These are phyloP conservation scores for Hordeum marinum DNA, from an alignment of 176 grass and related monocot genomes.

Conservation along the genomic window DNA sequence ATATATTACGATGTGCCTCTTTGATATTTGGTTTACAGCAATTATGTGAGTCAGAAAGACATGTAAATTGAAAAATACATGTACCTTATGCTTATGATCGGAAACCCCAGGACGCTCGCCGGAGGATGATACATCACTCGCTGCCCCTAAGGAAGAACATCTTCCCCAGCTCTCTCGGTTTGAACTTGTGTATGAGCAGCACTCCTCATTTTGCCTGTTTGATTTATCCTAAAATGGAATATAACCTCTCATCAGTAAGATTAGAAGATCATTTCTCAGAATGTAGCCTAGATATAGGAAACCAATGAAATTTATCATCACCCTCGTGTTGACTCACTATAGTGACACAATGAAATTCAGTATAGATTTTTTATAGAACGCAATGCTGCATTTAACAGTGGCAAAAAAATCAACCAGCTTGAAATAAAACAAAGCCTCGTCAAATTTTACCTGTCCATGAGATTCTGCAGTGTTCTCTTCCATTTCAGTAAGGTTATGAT, in stretches of 20 bases:
- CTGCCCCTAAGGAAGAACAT: slow-evolving; percentile 88
- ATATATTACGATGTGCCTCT: not conserved
- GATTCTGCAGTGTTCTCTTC: slow-evolving; percentile 35
- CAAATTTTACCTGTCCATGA: slow-evolving; percentile 46
- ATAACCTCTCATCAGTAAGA: slow-evolving; percentile 2
- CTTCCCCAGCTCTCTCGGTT: slow-evolving; percentile 95
- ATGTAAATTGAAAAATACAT: not conserved
- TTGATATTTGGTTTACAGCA: not conserved
- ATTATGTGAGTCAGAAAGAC: not conserved
- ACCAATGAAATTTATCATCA: not conserved
- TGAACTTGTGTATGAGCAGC: slow-evolving; percentile 82
- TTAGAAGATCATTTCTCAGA: not conserved
- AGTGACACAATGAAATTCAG: not conserved
- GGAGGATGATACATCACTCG: slow-evolving; percentile 67
- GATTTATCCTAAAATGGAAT: slow-evolving; percentile 49
- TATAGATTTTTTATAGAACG: not conserved
- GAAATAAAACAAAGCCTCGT: not conserved
- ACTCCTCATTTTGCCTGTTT: slow-evolving; percentile 60
- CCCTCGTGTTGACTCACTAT: not conserved
- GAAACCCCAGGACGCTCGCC: slow-evolving; percentile 42
- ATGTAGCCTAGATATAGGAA: not conserved
- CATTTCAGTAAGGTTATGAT: slow-evolving; percentile 61
- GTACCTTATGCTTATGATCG: slow-evolving; percentile 67
- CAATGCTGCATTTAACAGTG: not conserved
- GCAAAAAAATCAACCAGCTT: not conserved